Conservation (phyloP, 306 rosid genomes). For the Cajanus cajan region DNA sequence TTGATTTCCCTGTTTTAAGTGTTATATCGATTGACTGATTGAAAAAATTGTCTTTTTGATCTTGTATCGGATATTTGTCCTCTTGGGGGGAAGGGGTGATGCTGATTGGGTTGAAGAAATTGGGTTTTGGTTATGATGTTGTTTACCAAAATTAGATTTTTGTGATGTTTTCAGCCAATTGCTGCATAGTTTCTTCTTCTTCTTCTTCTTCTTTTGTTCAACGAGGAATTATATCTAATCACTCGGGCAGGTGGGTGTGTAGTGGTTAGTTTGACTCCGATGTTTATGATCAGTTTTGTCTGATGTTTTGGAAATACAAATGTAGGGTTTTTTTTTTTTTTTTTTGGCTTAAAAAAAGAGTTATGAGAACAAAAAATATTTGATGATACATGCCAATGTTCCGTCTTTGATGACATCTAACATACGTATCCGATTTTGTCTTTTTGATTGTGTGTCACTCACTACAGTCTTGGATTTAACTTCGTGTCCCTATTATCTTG, state of each 20-base stretch:
- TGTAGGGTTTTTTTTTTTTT: neutral
- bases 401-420: conserved; percentile 3
- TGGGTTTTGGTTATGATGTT: neutral
- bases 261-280: neutral
- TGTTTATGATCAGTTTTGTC: conserved; percentile 5
- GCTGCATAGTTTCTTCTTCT: neutral
- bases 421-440: neutral
- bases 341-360: neutral
- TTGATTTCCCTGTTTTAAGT: conserved; percentile 7
- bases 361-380: neutral
- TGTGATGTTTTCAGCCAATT: conserved; percentile 9
- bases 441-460: neutral
- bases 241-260: neutral
- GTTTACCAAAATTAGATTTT: conserved; percentile 7
- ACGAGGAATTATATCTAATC: neutral
- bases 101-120: neutral
- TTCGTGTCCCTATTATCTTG: neutral
- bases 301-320: neutral
- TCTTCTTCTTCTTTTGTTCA: neutral
- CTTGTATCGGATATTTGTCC: neutral
- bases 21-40: neutral
- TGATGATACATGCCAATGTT: conserved; percentile 6
- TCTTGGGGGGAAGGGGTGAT: neutral
- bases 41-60: neutral
- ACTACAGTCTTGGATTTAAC: neutral